Conservation (phyloP, 164 flowering plant species). For the Tinospora cordifolia region DNA sequence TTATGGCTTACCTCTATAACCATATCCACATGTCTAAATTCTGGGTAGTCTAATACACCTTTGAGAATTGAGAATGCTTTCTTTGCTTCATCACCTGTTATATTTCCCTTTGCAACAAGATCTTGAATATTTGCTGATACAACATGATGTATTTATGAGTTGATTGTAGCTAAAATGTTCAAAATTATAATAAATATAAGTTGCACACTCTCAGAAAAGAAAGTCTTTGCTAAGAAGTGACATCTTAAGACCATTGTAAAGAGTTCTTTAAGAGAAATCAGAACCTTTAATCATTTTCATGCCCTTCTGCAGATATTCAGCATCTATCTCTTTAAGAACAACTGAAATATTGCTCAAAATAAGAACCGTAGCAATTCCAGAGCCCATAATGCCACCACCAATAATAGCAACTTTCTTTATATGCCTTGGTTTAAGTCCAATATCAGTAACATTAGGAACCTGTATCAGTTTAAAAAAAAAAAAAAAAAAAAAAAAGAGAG, state of each 20-base stretch:
- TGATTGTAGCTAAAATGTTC: background rate
- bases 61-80: constrained; percentile 60
- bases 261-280: background rate
- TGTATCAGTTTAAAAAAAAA: constrained; percentile 16
- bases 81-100: constrained; percentile 57
- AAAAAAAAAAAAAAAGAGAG: background rate
- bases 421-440: constrained; percentile 75
- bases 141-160: constrained; percentile 1
- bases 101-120: constrained; percentile 50
- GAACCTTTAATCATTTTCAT: constrained; percentile 69
- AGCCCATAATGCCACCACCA: constrained; percentile 98
- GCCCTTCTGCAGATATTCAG: constrained; percentile 73
- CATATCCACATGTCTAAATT: constrained; percentile 85
- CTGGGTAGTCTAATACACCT: constrained; percentile 83
- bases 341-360: constrained; percentile 57
- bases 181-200: background rate
- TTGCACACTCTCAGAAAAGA: background rate
- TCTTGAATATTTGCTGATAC: constrained; percentile 63
- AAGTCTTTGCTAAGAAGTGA: background rate
- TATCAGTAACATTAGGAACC: constrained; percentile 78
- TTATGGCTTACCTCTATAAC: constrained; percentile 75
- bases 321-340: constrained; percentile 74
- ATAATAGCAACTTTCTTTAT: constrained; percentile 81
- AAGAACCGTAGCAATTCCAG: constrained; percentile 91
- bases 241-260: background rate